These are phyloP conservation scores for Microdochium bolleyi DNA, from an alignment of 2,329 filamentous ascomycete species.

Conservation along the genomic window DNA sequence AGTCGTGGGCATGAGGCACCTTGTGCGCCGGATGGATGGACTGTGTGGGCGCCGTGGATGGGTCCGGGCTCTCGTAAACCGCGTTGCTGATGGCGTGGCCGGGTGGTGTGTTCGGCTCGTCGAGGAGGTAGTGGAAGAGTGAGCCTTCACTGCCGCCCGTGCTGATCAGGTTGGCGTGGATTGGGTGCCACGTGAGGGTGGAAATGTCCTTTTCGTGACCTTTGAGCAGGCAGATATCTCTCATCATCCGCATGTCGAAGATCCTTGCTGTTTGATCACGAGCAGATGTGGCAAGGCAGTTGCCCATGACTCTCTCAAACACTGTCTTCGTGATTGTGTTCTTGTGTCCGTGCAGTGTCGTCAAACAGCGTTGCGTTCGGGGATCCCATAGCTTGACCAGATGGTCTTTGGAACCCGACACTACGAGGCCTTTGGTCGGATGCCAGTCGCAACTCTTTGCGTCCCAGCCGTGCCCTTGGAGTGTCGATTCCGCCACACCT, in stretches of 20 bases:
- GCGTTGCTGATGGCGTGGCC: constrained; percentile 66
- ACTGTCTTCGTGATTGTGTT: constrained; percentile 90
- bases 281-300: constrained; percentile 84
- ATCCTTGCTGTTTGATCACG: constrained; percentile 88
- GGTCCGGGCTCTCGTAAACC: constrained; percentile 79
- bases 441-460: constrained; percentile 98
- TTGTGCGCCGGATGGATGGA: constrained; percentile 90
- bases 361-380: constrained; percentile 80
- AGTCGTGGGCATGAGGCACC: constrained; percentile 82
- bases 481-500: constrained; percentile 71
- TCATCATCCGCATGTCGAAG: constrained; percentile 97
- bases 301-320: constrained; percentile 79
- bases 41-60: constrained; percentile 71
- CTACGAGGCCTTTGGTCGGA: constrained; percentile 84
- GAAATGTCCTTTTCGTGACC: constrained; percentile 96
- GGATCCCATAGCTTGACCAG: constrained; percentile 98
- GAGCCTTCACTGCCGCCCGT: constrained; percentile 88
- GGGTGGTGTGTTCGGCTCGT: constrained; percentile 80
- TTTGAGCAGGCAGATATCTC: constrained; percentile 86
- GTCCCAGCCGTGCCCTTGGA: constrained; percentile 96
- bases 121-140: constrained; percentile 88
- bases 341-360: constrained; percentile 92
- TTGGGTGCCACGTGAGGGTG: constrained; percentile 86
- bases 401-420: constrained; percentile 96
- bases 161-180: constrained; percentile 81